These are phyloP conservation scores for Fusarium robinianum DNA, from an alignment of 2,329 filamentous ascomycete species.

Conservation along the genomic window DNA sequence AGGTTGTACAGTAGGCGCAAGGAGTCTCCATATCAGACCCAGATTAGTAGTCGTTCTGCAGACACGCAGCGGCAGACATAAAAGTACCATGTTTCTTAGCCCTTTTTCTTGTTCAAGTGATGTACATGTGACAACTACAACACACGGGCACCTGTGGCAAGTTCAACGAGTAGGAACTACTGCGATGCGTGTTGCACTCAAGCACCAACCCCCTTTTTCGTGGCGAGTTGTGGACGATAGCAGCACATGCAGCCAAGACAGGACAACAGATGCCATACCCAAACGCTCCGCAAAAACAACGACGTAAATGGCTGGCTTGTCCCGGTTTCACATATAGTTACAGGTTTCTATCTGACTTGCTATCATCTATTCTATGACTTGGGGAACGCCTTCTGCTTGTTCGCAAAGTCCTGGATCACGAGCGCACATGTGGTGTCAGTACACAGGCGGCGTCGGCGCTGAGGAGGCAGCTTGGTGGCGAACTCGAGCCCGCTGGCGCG, in stretches of 20 bases:
- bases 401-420: conserved; percentile 77
- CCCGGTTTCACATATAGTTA: too few relatives aligned
- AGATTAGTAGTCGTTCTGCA: neutral
- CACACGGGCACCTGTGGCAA: too few relatives aligned
- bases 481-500: conserved; percentile 92
- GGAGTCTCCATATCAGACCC: conserved; percentile 1
- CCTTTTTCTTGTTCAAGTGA: conserved; percentile 1
- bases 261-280: too few relatives aligned
- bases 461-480: conserved; percentile 73
- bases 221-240: too few relatives aligned
- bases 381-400: conserved; percentile 62
- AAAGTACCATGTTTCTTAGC: conserved; percentile 1
- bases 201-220: too few relatives aligned
- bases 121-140: conserved; percentile 8
- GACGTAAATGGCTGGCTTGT: too few relatives aligned
- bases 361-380: conserved; percentile 39
- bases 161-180: too few relatives aligned
- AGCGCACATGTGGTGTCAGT: conserved; percentile 84
- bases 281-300: too few relatives aligned
- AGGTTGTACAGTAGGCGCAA: conserved; percentile 1
- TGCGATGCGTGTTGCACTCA: too few relatives aligned
- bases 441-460: conserved; percentile 79
- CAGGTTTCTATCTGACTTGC: too few relatives aligned
- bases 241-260: too few relatives aligned
- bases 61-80: conserved; percentile 1